phyloP scores from a whole-genome alignment of 2,329 filamentous ascomycete species.

The Aureobasidium subglaciale region DNA sequence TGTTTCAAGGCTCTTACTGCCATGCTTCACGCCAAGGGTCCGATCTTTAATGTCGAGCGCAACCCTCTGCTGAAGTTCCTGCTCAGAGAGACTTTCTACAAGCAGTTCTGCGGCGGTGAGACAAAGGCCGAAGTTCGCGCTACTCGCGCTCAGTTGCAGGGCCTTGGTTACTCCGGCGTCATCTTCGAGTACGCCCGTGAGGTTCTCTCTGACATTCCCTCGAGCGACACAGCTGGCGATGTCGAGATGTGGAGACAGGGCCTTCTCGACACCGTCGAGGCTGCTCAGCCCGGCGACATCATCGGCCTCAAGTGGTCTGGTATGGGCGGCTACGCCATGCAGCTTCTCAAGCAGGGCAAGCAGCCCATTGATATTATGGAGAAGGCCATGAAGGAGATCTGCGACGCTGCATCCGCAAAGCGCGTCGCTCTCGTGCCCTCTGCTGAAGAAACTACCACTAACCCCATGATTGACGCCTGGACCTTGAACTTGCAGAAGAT shows the following conservation, averaged over 20 bases:
- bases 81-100: conserved; percentile 78
- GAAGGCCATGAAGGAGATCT: conserved; percentile 66
- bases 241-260: conserved; percentile 66
- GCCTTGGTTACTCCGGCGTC: conserved; percentile 73
- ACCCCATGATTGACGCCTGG: conserved; percentile 75
- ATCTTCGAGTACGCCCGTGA: conserved; percentile 80
- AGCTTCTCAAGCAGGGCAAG: conserved; percentile 55
- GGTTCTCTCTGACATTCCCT: conserved; percentile 54
- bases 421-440: conserved; percentile 74
- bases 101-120: conserved; percentile 85
- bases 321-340: conserved; percentile 66
- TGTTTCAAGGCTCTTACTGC: conserved; percentile 61
- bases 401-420: conserved; percentile 60
- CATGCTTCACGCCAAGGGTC: conserved; percentile 61
- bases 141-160: conserved; percentile 60
- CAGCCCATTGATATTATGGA: conserved; percentile 58
- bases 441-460: conserved; percentile 74
- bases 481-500: conserved; percentile 67
- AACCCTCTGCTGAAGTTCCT: conserved; percentile 65
- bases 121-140: conserved; percentile 58
- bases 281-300: conserved; percentile 46
- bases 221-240: conserved; percentile 51
- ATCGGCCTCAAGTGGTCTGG: conserved; percentile 66
- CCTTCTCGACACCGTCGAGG: conserved; percentile 63
- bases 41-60: conserved; percentile 63